phyloP scores from a whole-genome alignment of 305 asterid species.

The Fraxinus sp. region DNA sequence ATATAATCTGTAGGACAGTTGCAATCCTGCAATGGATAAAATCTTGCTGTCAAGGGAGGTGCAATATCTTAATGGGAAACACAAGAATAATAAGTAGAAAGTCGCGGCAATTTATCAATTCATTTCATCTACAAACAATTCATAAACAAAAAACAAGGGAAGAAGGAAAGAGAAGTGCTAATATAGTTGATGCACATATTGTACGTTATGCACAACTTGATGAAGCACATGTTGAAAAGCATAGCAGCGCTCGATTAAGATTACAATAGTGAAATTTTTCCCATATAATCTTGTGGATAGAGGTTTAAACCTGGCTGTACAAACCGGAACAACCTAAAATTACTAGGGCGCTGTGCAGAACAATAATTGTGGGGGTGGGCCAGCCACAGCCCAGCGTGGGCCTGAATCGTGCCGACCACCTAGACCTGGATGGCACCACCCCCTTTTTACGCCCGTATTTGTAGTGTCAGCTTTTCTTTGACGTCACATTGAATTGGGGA shows the following conservation, averaged over 20 bases:
- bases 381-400: not conserved
- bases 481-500: not conserved
- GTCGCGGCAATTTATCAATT: not conserved
- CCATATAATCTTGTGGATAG: not conserved
- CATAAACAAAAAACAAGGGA: not conserved
- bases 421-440: not conserved
- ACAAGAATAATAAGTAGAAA: not conserved
- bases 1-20: not conserved
- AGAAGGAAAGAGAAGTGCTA: not conserved
- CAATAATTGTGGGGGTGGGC: not conserved
- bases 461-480: not conserved
- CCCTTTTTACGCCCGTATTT: not conserved
- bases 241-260: not conserved
- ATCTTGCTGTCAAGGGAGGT: not conserved
- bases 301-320: not conserved
- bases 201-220: not conserved
- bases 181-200: not conserved
- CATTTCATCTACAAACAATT: not conserved
- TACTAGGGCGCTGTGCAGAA: not conserved
- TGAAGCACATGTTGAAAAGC: not conserved
- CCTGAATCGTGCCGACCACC: not conserved
- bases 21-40: not conserved
- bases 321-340: not conserved
- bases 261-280: not conserved
- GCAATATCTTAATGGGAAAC: not conserved